phyloP scores from a whole-genome alignment of 345 rosid genomes.

The Capsella bursapastoris region DNA sequence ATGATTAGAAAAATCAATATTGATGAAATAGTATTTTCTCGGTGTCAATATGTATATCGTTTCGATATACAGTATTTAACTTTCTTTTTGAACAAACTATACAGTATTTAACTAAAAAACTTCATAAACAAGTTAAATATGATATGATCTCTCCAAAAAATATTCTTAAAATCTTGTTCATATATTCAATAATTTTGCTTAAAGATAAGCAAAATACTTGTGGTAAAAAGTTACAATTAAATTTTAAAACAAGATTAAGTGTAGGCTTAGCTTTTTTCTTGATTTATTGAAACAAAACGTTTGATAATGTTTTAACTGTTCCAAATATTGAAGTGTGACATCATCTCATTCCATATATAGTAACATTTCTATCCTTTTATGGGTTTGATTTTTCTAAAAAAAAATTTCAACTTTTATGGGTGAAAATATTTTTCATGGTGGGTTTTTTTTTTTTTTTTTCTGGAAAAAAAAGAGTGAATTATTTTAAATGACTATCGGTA shows the following conservation, averaged over 20 bases:
- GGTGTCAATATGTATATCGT: conserved; percentile 8
- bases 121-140: neutral
- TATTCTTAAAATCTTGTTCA: neutral
- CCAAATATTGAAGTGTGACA: neutral
- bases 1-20: conserved; percentile 33
- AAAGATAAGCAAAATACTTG: neutral
- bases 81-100: neutral
- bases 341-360: neutral
- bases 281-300: neutral
- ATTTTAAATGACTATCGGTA: neutral
- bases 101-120: neutral
- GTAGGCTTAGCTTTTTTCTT: no score
- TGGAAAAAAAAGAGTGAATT: no score
- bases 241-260: neutral
- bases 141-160: neutral
- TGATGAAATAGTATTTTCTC: neutral
- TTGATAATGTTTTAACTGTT: neutral
- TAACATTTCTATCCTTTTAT: neutral
- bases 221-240: neutral
- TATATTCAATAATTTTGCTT: neutral
- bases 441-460: no score
- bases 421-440: neutral
- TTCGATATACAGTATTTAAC: neutral
- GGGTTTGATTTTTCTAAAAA: neutral
- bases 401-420: neutral